phyloP scores from a whole-genome alignment of 2,329 filamentous ascomycete genomes.

The Xenoacremonium recifei region DNA sequence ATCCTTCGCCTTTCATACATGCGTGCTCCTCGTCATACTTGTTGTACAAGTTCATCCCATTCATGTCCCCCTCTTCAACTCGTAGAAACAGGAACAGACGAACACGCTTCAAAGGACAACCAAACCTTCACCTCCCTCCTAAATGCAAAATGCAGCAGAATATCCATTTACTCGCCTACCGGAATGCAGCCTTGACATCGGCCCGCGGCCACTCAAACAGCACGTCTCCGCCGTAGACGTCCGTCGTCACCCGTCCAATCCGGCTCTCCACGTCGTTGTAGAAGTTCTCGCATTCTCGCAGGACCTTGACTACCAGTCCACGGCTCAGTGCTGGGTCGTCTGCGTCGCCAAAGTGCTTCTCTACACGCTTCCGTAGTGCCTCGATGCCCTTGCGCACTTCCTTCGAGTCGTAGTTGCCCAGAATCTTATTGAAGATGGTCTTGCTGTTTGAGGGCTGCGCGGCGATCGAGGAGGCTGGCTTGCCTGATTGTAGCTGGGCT shows the following conservation, averaged over 20 bases:
- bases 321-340: conserved; percentile 69
- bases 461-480: conserved; percentile 64
- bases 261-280: conserved; percentile 62
- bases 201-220: conserved; percentile 64
- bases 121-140: neutral
- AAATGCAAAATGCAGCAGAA: conserved; percentile 2
- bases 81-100: neutral
- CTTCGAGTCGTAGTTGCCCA: conserved; percentile 76
- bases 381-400: conserved; percentile 91
- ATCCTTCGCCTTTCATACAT: neutral
- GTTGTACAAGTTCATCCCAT: neutral
- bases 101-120: neutral
- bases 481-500: conserved; percentile 61
- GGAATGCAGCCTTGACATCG: conserved; percentile 61
- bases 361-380: conserved; percentile 82
- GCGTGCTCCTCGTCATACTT: neutral
- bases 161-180: conserved; percentile 14
- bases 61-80: neutral
- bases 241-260: conserved; percentile 58
- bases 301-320: conserved; percentile 56
- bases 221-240: conserved; percentile 64
- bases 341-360: conserved; percentile 94
- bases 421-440: conserved; percentile 79
- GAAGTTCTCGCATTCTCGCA: conserved; percentile 60
- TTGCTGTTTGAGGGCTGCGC: conserved; percentile 81